Base-by-base conservation (phyloP, 352 stramenopile genomes). In the Halophytophthora polymorphica region DNA sequence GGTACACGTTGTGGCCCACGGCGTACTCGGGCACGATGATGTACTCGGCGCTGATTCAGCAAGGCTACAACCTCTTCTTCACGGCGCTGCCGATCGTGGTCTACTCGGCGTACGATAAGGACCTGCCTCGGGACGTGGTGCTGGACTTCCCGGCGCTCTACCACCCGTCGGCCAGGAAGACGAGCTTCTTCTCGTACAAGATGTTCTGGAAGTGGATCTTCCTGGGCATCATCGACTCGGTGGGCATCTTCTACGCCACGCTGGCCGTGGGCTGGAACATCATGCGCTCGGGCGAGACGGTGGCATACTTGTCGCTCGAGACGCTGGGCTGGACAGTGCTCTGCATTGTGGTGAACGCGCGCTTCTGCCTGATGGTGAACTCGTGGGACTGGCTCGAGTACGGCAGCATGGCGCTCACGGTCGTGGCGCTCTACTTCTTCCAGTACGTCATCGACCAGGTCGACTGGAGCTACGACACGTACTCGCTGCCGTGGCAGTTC, bases 11-110 rank as follows among this genome's bases (percentile, higher is more conserved):
- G 53, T 73, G 56, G 39, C 86, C 83, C 21, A 97, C 86, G 21
- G 95, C 83, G 37, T 98, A 96, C 59, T 98, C 90, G 12, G 96
- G 85, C 19, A 83, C 78, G 28, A 90, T 91, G 74, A 64, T 94
- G 62, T 90, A 97, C 57, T 80, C 83, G 35, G 81, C 77, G 12
- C 73, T 92, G 14, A 84, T 95, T 36, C 88, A 95, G 51, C 85
- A 95, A 46, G 73, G 92, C 21, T 98, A 98, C 64, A 99, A 98
- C 61, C 86, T 99, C 42, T 83, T 98, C 40, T 97, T 95, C 56
- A 98, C 90, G 0, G 75, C 86, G 29, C 61, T 98, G 18, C 96
- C 97, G 2, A 98, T 98, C 56, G 64, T 94, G 22, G 66, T 84
- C 1, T 90, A 83, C 49, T 88, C 82, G 7, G 84, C 88, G 2